phyloP scores from a whole-genome alignment of 23 red algal species.

The Gracilaria caudata region DNA sequence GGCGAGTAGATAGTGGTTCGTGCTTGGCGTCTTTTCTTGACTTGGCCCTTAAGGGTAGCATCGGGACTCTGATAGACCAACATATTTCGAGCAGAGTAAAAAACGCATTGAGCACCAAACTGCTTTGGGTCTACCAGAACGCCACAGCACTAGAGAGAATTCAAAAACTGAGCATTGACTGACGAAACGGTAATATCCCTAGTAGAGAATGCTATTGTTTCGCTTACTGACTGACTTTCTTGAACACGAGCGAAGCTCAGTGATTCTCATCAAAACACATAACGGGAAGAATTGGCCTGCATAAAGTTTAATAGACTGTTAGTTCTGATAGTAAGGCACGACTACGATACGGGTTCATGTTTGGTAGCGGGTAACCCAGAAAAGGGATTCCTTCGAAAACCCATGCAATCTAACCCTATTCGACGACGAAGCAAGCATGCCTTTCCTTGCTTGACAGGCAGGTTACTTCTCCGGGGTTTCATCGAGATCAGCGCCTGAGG shows the following conservation, averaged over 20 bases:
- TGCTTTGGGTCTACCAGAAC: no score
- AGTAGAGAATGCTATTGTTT: no score
- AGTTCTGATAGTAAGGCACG: not conserved
- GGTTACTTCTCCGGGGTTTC: conserved; percentile 14
- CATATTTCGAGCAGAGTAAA: not conserved
- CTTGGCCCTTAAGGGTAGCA: not conserved
- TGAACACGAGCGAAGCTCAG: no score
- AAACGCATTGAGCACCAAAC: no score
- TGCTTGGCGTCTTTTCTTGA: no score
- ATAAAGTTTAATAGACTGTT: not conserved
- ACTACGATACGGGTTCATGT: not conserved
- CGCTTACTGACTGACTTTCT: no score
- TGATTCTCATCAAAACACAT: no score
- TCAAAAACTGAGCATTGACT: no score
- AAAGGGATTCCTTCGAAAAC: not conserved
- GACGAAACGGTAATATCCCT: no score
- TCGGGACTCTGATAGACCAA: not conserved
- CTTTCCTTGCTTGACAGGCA: not conserved
- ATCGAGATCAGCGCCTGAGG: conserved; percentile 42
- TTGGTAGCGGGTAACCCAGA: not conserved
- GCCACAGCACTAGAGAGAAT: no score
- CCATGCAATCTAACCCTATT: not conserved
- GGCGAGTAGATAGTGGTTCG: no score
- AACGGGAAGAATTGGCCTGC: not conserved
- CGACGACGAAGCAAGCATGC: not conserved